A percentile compares a stretch with the other conserved stretches of the same genome.
Conservation (phyloP, 805 yeast genomes). For the Wickerhamomyces mucosus region DNA sequence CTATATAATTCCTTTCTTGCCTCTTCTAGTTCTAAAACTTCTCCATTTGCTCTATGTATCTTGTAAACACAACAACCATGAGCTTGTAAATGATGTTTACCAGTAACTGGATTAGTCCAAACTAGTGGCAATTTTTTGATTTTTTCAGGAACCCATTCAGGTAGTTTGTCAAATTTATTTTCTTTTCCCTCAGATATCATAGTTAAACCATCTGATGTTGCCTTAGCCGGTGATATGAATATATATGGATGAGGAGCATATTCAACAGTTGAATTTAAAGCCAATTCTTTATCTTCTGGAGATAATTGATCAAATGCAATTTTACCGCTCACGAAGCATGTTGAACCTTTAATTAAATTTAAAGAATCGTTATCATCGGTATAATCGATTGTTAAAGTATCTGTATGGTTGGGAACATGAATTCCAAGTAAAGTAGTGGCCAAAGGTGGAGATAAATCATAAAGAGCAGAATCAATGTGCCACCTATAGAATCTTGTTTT, state of each 20-base stretch:
- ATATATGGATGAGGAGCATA: slow-evolving; percentile 94
- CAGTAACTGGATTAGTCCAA: slow-evolving; percentile 88
- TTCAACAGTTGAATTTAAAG: slow-evolving; percentile 68
- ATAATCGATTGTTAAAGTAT: slow-evolving; percentile 54
- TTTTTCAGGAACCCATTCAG: slow-evolving; percentile 75
- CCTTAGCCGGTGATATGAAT: slow-evolving; percentile 69
- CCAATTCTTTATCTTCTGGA: slow-evolving; percentile 64
- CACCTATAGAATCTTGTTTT: slow-evolving; percentile 83
- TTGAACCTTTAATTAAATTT: slow-evolving; percentile 74
- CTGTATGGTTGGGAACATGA: slow-evolving; percentile 62
- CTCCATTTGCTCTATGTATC: slow-evolving; percentile 46
- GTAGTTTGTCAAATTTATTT: slow-evolving; percentile 53
- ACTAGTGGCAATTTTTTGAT: slow-evolving; percentile 75
- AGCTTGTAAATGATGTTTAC: slow-evolving; percentile 73
- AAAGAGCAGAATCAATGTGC: slow-evolving; percentile 89
- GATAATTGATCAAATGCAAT: slow-evolving; percentile 60
- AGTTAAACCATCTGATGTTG: slow-evolving; percentile 79
- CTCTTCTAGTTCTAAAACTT: slow-evolving; percentile 52
- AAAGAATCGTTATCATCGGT: slow-evolving; percentile 57
- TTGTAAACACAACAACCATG: slow-evolving; percentile 82
- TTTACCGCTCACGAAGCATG: slow-evolving; percentile 83
- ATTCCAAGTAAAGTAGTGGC: slow-evolving; percentile 80
- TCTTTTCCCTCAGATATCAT: slow-evolving; percentile 79
- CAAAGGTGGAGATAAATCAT: slow-evolving; percentile 78
- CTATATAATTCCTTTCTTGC: slow-evolving; percentile 66